Percentiles rank a stretch among this genome's conserved stretches.
These are phyloP conservation scores for Zizania latifolia DNA, from an alignment of 176 grass and related monocot species.

Conservation along the genomic window DNA sequence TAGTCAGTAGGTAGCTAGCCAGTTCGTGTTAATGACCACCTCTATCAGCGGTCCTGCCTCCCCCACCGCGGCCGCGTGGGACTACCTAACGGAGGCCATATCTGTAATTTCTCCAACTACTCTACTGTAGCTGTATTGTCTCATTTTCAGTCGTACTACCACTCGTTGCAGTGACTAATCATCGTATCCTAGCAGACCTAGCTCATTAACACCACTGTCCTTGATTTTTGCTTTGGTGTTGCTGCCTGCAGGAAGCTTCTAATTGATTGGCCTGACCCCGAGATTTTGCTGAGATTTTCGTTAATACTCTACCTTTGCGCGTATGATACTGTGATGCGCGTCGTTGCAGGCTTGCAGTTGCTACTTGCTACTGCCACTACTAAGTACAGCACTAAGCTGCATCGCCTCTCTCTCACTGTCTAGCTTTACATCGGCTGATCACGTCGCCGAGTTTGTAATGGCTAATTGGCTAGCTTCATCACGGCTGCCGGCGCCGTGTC, in stretches of 20 bases:
- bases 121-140: background rate
- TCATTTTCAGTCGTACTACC: background rate
- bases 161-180: conserved; percentile 25
- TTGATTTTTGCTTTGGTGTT: background rate
- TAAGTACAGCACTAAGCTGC: too few species aligned
- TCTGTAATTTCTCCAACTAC: conserved; percentile 1
- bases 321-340: too few species aligned
- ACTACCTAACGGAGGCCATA: background rate
- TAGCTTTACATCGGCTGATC: too few species aligned
- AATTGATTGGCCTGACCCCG: background rate
- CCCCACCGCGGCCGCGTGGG: conserved; percentile 17
- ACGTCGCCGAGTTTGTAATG: too few species aligned
- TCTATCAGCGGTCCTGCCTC: background rate
- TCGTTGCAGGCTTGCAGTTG: too few species aligned
- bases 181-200: background rate
- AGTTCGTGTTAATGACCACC: background rate
- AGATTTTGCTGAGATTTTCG: background rate
- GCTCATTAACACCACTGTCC: background rate
- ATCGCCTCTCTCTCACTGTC: too few species aligned
- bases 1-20: too few species aligned
- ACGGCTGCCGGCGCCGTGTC: too few species aligned
- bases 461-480: too few species aligned
- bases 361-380: rapidly evolving
- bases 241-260: background rate
- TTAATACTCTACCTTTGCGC: too few species aligned